These are phyloP conservation scores for Vigna angularis DNA, from an alignment of 306 rosid genomes.

Conservation along the genomic window DNA sequence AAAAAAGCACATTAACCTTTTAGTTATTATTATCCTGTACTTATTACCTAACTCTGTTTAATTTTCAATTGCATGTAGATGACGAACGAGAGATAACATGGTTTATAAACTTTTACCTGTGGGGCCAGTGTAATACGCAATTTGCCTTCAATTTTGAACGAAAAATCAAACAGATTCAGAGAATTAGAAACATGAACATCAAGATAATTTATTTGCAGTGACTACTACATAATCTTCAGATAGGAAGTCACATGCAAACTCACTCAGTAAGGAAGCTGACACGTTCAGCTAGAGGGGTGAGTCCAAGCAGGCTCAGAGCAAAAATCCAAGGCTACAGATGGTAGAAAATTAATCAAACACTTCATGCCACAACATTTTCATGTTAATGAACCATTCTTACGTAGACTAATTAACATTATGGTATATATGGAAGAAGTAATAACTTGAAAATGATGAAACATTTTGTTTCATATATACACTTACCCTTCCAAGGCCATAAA, in stretches of 20 bases:
- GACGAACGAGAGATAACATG: neutral
- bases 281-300: conserved; percentile 92
- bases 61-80: neutral
- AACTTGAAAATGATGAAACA: neutral
- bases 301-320: conserved; percentile 84
- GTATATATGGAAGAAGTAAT: neutral
- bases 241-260: conserved; percentile 41
- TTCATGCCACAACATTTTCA: neutral
- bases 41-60: neutral
- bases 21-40: neutral
- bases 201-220: neutral
- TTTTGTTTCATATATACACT: conserved; percentile 23
- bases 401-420: neutral
- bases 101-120: conserved; percentile 63
- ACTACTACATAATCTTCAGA: neutral
- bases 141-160: conserved; percentile 60
- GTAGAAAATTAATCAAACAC: conserved; percentile 22
- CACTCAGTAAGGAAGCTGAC: conserved; percentile 96
- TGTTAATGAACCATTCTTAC: neutral
- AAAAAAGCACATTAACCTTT: neutral
- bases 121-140: conserved; percentile 87
- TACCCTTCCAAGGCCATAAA: conserved; percentile 70
- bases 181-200: conserved; percentile 14
- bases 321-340: conserved; percentile 82
- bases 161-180: conserved; percentile 6